Evolutionary conservation across 305 asterid genomes (phyloP).

Genomic region (Fraxinus dipetala): DNA sequence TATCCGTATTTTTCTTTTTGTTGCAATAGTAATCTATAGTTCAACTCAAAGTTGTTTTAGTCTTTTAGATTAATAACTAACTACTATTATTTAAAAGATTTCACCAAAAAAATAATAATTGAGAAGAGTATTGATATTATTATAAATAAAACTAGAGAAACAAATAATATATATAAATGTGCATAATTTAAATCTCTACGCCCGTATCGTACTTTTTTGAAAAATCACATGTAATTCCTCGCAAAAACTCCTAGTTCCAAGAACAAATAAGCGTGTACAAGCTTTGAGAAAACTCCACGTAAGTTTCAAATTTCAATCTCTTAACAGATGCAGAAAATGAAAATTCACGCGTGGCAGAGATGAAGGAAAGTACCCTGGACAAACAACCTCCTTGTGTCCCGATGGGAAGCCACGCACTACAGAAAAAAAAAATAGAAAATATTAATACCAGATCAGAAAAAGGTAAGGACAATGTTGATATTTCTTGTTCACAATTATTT

Average conservation of each 20-base stretch:
- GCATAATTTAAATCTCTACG: neutral
- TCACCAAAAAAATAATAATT: neutral
- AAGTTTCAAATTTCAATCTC: neutral
- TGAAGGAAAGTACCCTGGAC: conserved; percentile 35
- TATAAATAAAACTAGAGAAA: neutral
- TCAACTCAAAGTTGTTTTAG: neutral
- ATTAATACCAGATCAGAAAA: neutral
- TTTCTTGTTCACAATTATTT: neutral
- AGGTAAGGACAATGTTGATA: neutral
- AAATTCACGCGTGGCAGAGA: neutral
- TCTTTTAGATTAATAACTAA: neutral
- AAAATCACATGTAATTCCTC: neutral
- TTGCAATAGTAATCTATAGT: neutral
- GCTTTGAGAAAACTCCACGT: neutral
- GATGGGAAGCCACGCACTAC: conserved; percentile 62
- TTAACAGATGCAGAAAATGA: neutral
- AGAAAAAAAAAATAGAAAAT: conserved; percentile 23
- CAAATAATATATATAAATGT: neutral
- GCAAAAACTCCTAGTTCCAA: neutral
- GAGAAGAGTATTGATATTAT: neutral
- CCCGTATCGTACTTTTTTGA: neutral
- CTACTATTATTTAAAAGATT: neutral
- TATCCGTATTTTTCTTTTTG: neutral
- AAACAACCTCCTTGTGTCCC: conserved; percentile 43
- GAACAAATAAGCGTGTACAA: neutral